Conservation (phyloP, 768 basidiomycete genomes). For the Tricholoma terreum region DNA sequence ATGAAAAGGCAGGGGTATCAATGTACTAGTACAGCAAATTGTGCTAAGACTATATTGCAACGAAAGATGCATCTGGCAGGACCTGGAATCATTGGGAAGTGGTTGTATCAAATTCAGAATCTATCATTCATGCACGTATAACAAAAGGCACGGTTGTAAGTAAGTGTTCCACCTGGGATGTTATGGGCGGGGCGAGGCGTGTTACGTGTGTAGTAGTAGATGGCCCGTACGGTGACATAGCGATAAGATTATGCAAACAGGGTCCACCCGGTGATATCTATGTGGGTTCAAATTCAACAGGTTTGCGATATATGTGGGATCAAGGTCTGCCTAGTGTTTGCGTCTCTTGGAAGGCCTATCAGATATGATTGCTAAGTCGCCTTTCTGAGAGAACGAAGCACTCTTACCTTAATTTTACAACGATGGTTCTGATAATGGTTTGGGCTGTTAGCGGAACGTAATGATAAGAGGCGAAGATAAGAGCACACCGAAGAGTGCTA, state of each 20-base stretch:
- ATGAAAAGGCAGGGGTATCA: no score
- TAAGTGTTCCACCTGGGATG: no score
- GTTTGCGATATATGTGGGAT: neutral
- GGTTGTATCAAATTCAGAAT: no score
- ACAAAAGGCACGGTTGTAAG: no score
- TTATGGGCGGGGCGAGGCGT: no score
- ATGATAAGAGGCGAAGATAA: slow-evolving; percentile 2
- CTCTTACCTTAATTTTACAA: slow-evolving; percentile 18
- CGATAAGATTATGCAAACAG: neutral
- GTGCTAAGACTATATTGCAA: no score
- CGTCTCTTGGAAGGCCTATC: neutral
- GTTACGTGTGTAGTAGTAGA: no score
- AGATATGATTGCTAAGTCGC: neutral
- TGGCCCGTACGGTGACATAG: neutral
- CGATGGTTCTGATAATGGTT: slow-evolving; percentile 12
- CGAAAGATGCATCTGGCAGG: no score
- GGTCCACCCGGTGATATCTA: neutral
- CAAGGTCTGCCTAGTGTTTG: neutral
- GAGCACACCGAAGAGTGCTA: slow-evolving; percentile 15
- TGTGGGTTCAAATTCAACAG: neutral
- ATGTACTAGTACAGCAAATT: no score
- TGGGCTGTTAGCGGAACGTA: slow-evolving; percentile 5
- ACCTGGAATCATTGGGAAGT: no score
- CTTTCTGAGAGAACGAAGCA: neutral
- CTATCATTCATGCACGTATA: no score